phyloP scores from a whole-genome alignment of 1,284 basidiomycete species.

The Mrakiaceae sp. region DNA sequence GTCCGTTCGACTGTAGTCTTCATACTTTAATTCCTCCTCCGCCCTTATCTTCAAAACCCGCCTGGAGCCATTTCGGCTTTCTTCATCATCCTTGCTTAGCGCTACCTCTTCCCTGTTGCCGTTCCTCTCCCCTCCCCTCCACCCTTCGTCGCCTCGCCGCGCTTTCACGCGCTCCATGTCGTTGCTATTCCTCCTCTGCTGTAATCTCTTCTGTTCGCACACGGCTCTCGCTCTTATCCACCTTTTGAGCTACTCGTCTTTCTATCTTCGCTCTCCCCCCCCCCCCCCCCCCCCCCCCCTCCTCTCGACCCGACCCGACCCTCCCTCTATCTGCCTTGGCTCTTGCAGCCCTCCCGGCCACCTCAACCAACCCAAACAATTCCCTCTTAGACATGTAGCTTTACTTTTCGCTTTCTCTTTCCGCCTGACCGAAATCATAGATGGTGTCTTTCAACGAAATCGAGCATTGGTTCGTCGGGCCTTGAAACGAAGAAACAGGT shows the following conservation, averaged over 20 bases:
- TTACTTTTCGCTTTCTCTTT: too few relatives aligned
- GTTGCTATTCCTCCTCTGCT: not conserved
- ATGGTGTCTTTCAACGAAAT: too few relatives aligned
- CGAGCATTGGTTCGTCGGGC: too few relatives aligned
- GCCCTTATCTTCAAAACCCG: too few relatives aligned
- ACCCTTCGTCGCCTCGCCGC: not conserved
- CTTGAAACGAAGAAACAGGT: too few relatives aligned
- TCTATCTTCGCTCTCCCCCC: not conserved
- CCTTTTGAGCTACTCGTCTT: not conserved
- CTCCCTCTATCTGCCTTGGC: not conserved
- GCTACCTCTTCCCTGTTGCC: not conserved
- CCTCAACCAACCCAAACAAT: not conserved
- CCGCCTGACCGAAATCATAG: too few relatives aligned
- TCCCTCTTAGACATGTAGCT: too few relatives aligned
- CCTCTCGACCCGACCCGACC: not conserved
- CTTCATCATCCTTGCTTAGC: not conserved
- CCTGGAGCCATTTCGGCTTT: too few relatives aligned
- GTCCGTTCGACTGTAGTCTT: too few relatives aligned
- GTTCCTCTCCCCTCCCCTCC: not conserved
- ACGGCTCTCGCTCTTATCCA: not conserved
- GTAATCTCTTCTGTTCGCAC: not conserved
- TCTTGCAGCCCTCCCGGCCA: not conserved
- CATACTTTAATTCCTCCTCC: too few relatives aligned
- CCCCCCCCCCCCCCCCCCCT: not conserved
- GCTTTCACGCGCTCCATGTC: not conserved